Percentiles rank a stretch among this genome's conserved stretches.
phyloP scores from a whole-genome alignment of 202 grass and related monocot species.

The Bolboschoenoplectus hybrid region DNA sequence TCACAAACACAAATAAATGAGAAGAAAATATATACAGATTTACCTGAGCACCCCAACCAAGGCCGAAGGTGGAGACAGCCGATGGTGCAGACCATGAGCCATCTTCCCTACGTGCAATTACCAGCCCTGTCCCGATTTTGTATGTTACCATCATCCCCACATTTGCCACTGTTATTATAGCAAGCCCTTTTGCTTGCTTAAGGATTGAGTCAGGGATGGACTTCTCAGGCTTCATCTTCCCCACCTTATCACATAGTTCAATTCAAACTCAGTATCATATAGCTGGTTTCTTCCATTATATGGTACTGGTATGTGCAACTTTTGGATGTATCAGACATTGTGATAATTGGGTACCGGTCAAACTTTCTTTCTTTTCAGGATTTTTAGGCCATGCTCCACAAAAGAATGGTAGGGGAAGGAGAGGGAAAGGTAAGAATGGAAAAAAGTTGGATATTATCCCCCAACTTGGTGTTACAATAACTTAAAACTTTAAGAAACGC shows the following conservation, averaged over 20 bases:
- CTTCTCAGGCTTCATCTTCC: slow-evolving; percentile 70
- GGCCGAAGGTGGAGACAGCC: slow-evolving; percentile 73
- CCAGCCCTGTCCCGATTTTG: slow-evolving; percentile 82
- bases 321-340: slow-evolving; percentile 9
- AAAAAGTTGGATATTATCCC: not conserved
- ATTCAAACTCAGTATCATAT: slow-evolving; percentile 1
- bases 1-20: slow-evolving; percentile 26
- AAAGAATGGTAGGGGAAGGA: not conserved
- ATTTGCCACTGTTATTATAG: slow-evolving; percentile 80
- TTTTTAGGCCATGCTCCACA: not conserved
- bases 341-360: not conserved
- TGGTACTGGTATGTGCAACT: not conserved
- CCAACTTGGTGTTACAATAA: not conserved
- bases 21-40: slow-evolving; percentile 20
- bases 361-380: not conserved
- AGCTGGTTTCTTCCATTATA: not conserved
- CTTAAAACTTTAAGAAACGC: not conserved
- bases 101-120: slow-evolving; percentile 73
- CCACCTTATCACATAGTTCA: slow-evolving; percentile 53
- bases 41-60: slow-evolving; percentile 96
- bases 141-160: slow-evolving; percentile 79
- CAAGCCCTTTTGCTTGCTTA: slow-evolving; percentile 87
- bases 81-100: slow-evolving; percentile 91
- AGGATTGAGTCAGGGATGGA: slow-evolving; percentile 83
- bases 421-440: not conserved